Percentiles rank a stretch among this genome's conserved stretches.
These are phyloP conservation scores for Eutypa lata DNA, from an alignment of 2,329 filamentous ascomycete species.

Conservation along the genomic window DNA sequence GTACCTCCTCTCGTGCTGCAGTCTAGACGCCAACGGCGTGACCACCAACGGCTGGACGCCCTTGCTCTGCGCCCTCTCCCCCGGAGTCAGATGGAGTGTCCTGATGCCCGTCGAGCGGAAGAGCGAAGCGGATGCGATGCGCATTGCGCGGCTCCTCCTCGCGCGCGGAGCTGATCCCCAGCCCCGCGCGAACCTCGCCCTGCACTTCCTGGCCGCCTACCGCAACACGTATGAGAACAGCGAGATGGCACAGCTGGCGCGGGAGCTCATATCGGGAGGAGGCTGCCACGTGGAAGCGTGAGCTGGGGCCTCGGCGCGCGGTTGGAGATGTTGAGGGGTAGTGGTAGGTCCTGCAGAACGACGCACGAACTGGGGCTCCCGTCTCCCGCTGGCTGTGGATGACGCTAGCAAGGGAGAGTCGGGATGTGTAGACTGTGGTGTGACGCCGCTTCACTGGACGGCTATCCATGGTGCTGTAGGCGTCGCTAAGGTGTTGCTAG, in stretches of 20 bases:
- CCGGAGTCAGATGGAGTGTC: too few species aligned
- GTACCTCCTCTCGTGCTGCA: slow-evolving; percentile 11
- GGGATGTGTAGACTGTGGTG: too few species aligned
- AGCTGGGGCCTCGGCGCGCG: too few species aligned
- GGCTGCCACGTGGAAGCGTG: too few species aligned
- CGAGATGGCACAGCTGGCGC: not conserved
- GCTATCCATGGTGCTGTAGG: slow-evolving; percentile 1
- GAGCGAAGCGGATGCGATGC: slow-evolving; percentile 2
- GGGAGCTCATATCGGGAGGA: too few species aligned
- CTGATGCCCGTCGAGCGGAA: not conserved
- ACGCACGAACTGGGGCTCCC: slow-evolving; percentile 1
- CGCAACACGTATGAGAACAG: not conserved
- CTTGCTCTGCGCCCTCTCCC: slow-evolving; percentile 24
- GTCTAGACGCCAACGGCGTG: slow-evolving; percentile 16
- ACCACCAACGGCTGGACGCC: slow-evolving; percentile 29
- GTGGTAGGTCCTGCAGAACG: too few species aligned
- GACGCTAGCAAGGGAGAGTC: not conserved
- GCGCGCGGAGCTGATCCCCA: slow-evolving; percentile 18
- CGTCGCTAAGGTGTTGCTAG: not conserved
- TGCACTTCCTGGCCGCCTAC: slow-evolving; percentile 17
- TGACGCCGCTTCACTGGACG: slow-evolving; percentile 3
- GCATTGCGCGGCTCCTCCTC: slow-evolving; percentile 18
- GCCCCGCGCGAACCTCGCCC: slow-evolving; percentile 23
- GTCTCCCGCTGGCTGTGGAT: not conserved
- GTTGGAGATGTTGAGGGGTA: too few species aligned